These are phyloP conservation scores for Parmelia sp. DNA, from an alignment of 495 filamentous ascomycete genomes.

Conservation along the genomic window DNA sequence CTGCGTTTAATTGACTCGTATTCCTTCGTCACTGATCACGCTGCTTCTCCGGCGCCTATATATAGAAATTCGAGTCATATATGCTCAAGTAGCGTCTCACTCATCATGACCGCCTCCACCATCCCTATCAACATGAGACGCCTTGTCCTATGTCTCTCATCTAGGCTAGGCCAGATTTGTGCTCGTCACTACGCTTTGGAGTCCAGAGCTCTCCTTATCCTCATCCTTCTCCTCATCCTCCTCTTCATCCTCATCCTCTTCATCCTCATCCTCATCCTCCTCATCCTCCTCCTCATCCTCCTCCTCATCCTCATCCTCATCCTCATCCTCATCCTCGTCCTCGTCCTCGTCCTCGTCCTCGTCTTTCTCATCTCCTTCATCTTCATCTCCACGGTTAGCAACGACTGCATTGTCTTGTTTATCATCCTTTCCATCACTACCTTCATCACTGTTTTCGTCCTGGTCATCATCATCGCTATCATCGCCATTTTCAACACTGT, in stretches of 20 bases:
- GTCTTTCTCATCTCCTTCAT: not conserved
- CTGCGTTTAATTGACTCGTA: too few species aligned
- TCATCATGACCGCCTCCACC: not conserved
- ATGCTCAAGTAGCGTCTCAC: not conserved
- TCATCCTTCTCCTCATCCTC: not conserved
- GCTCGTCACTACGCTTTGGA: not conserved
- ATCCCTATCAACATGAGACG: not conserved
- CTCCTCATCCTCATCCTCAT: not conserved
- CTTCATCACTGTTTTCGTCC: too few species aligned
- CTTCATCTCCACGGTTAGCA: not conserved
- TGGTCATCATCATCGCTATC: too few species aligned
- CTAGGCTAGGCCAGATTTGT: not conserved
- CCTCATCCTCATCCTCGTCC: not conserved
- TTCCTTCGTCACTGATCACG: too few species aligned
- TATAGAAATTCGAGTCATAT: not conserved
- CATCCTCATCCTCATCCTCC: not conserved
- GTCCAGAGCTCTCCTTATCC: not conserved
- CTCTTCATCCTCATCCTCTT: not conserved
- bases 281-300: not conserved
- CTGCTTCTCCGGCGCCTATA: not conserved
- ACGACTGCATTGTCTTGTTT: too few species aligned
- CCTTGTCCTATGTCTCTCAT: not conserved
- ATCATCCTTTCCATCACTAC: too few species aligned
- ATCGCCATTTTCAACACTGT: too few species aligned
- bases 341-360: not conserved